phyloP scores from a whole-genome alignment of 1,284 basidiomycete genomes.

The Sanghuangporus weigelae region DNA sequence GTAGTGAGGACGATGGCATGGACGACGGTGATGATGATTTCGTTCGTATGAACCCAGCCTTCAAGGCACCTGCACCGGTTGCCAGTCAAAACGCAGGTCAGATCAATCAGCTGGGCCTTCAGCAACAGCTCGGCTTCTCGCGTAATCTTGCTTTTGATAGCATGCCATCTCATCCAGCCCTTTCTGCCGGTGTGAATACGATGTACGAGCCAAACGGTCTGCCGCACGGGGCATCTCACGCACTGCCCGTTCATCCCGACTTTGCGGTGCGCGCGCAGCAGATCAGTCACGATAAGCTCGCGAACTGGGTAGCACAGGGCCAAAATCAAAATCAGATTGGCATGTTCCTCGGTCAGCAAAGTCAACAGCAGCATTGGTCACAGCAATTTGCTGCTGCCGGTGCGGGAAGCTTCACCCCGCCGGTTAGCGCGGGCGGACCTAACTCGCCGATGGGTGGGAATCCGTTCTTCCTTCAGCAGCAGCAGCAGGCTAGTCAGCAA shows the following conservation, averaged over 20 bases:
- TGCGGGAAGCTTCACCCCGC: slow-evolving; percentile 15
- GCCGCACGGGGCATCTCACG: slow-evolving; percentile 14
- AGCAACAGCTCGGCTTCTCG: slow-evolving; percentile 15
- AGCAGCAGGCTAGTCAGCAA: slow-evolving; percentile 9
- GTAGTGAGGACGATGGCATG: slow-evolving; percentile 44
- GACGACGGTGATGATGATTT: slow-evolving; percentile 35
- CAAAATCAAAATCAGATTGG: neutral
- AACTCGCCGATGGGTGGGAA: slow-evolving; percentile 21
- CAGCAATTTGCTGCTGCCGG: slow-evolving; percentile 19
- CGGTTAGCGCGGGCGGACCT: slow-evolving; percentile 4
- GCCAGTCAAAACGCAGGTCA: neutral
- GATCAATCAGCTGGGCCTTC: slow-evolving; percentile 14
- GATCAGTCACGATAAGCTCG: slow-evolving; percentile 26
- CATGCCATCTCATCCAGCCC: slow-evolving; percentile 15
- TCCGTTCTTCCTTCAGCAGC: slow-evolving; percentile 24
- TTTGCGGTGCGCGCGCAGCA: slow-evolving; percentile 7
- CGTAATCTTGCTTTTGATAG: slow-evolving; percentile 9
- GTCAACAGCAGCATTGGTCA: slow-evolving; percentile 11
- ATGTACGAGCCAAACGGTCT: slow-evolving; percentile 19
- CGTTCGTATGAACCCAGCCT: slow-evolving; percentile 18
- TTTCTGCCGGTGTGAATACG: slow-evolving; percentile 15
- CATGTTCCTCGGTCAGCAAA: slow-evolving; percentile 4
- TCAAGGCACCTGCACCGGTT: slow-evolving; percentile 13
- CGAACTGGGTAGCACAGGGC: slow-evolving; percentile 26
- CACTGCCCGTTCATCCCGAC: slow-evolving; percentile 18